These are phyloP conservation scores for Saitozyma sp. DNA, from an alignment of 768 basidiomycete genomes.

Conservation along the genomic window DNA sequence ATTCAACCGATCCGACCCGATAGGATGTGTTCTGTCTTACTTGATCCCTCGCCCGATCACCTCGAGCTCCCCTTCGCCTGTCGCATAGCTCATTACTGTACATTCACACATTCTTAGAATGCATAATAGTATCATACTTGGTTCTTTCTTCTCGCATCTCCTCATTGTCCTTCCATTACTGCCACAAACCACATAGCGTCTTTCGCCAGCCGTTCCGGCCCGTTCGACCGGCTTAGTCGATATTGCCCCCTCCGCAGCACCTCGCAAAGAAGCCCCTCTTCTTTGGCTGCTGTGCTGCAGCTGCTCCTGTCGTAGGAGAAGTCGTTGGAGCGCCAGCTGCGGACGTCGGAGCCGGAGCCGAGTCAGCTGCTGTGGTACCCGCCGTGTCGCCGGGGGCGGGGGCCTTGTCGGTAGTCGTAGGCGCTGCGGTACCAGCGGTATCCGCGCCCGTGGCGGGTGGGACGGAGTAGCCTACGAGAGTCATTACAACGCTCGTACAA, in stretches of 20 bases:
- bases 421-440: not conserved
- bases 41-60: too few relatives aligned
- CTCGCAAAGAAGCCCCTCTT: conserved; percentile 8
- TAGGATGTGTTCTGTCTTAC: too few relatives aligned
- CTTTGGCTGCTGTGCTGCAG: conserved; percentile 4
- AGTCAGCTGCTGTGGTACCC: not conserved
- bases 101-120: too few relatives aligned
- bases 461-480: not conserved
- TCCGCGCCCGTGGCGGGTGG: not conserved
- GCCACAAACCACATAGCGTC: too few relatives aligned
- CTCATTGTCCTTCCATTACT: too few relatives aligned
- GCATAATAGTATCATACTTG: too few relatives aligned
- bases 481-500: too few relatives aligned
- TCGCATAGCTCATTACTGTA: too few relatives aligned
- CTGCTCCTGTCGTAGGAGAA: not conserved
- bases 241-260: conserved; percentile 12
- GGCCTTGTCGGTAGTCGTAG: not conserved
- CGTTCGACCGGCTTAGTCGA: not conserved
- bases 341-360: not conserved
- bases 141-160: too few relatives aligned
- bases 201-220: too few relatives aligned
- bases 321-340: conserved; percentile 4
- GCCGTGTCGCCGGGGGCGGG: conserved; percentile 6
- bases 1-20: too few relatives aligned
- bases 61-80: too few relatives aligned